Evolutionary conservation across 352 stramenopile species (phyloP).

Genomic region (Phytophthora uliginosa): DNA sequence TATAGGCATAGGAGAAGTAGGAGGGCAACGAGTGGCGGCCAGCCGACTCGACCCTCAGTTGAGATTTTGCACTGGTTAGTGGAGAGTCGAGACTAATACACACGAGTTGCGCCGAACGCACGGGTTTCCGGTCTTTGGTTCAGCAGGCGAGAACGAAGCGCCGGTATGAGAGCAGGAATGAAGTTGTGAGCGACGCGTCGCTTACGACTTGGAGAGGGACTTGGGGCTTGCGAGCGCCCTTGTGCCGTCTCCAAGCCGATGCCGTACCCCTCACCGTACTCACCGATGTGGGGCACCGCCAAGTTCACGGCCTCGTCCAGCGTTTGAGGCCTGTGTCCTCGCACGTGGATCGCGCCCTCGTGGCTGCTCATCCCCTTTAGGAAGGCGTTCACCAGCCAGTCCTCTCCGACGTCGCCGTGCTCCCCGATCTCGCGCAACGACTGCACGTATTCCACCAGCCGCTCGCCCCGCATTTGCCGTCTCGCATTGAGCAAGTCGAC

Average conservation of each 20-base stretch:
- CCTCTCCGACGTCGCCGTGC: neutral
- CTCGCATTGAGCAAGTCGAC: neutral
- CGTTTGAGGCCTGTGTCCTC: neutral
- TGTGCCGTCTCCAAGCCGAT: slow-evolving; percentile 3
- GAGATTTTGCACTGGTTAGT: too few species aligned
- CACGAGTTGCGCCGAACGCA: too few species aligned
- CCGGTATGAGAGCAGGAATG: too few species aligned
- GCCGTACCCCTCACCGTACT: slow-evolving; percentile 13
- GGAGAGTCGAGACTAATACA: too few species aligned
- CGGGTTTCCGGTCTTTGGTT: too few species aligned
- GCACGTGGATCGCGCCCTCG: slow-evolving; percentile 1
- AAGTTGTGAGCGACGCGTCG: too few species aligned
- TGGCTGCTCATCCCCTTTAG: slow-evolving; percentile 6
- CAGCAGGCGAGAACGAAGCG: too few species aligned
- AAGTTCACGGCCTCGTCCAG: slow-evolving; percentile 2
- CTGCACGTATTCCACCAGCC: slow-evolving; percentile 3
- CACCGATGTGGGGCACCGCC: neutral
- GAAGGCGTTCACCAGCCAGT: slow-evolving; percentile 19
- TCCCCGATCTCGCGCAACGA: slow-evolving; percentile 7
- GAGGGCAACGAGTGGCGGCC: too few species aligned
- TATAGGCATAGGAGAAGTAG: too few species aligned
- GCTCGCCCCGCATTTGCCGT: slow-evolving; percentile 12
- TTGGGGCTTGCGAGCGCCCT: too few species aligned
- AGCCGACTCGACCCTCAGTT: too few species aligned
- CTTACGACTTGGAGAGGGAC: too few species aligned